Percentiles rank a stretch among this genome's conserved stretches.
phyloP scores from a whole-genome alignment of 176 grass and related monocot species.

The Juncus inflexus region DNA sequence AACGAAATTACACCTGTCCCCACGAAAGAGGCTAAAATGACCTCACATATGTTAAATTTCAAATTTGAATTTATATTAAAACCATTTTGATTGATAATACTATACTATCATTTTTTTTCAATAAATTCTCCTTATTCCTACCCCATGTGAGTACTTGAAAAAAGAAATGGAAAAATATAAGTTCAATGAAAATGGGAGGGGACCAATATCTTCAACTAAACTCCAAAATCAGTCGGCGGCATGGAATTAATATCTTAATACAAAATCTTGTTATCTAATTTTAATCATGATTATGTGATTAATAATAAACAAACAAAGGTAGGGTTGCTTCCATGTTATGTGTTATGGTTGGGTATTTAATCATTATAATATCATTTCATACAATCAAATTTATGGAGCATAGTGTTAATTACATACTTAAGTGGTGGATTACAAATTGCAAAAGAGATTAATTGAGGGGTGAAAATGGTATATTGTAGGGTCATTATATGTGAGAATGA shows the following conservation, averaged over 20 bases:
- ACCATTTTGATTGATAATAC: conserved; percentile 1
- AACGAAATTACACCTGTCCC: conserved; percentile 6
- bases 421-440: not conserved
- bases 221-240: conserved; percentile 9
- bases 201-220: conserved; percentile 23
- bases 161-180: not conserved
- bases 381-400: not conserved
- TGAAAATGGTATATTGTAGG: not conserved
- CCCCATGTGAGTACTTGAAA: conserved; percentile 32
- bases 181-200: conserved; percentile 20
- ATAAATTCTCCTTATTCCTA: conserved; percentile 14
- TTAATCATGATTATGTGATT: conserved; percentile 10
- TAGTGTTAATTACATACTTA: not conserved
- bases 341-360: not conserved
- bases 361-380: not conserved
- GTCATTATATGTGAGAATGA: conserved; percentile 4
- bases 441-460: not conserved
- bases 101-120: conserved; percentile 1
- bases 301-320: not conserved
- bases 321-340: conserved; percentile 9
- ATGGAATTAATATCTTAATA: conserved; percentile 6
- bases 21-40: not conserved
- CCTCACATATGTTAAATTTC: not conserved
- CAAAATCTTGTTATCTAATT: conserved; percentile 7
- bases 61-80: not conserved